Base-by-base conservation (phyloP, 2,329 filamentous ascomycete genomes). In the Calycina marina region DNA sequence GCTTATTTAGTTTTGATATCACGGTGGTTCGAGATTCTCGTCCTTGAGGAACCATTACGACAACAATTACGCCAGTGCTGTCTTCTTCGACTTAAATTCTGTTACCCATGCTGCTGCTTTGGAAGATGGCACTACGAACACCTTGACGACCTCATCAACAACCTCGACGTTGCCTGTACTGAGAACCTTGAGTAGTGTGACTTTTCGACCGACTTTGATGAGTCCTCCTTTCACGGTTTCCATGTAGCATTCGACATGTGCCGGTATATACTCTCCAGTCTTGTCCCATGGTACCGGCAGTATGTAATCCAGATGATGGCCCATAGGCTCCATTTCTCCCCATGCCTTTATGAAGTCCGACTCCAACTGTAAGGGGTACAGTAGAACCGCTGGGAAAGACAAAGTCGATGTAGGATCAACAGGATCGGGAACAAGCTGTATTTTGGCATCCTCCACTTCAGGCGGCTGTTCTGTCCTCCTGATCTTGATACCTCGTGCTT, bases 281-380 rank as follows among this genome's bases (percentile, higher is more conserved):
- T 55, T 49, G 47, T 96, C 90, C 90, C 90, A 98, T 9, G 85
- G 84, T 47, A 85, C 56, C 2, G 86, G 88, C 36, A 98, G 71
- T 6, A 96, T 77, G 49, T 94, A 93, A 3, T 65, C 63, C 30
- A 98, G 62, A 55, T 94, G 86, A 43, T 88, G 75, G 5, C 65
- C 66, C 16, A 94, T 62, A 11, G 67, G 68, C 45, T 90, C 75
- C 38, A 67, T 72, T 62, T 96, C 90, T 32, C 67, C 65, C 47
- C 93, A 90, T 0, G 72, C 71, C 60, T 93, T 93, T 56, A 98
- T 69, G 47, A 98, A 90, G 55, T 98, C 90, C 1, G 74, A 80
- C 61, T 96, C 76, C 28, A 78, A 65, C 39, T 83, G 67, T 41
- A 77, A 61, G 4, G 90, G 88, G 54, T 98, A 98, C 35, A 98